These are phyloP conservation scores for Bryoerythrophyllum caledonicum DNA, from an alignment of 225 moss, liverwort and hornwort genomes.

Conservation along the genomic window DNA sequence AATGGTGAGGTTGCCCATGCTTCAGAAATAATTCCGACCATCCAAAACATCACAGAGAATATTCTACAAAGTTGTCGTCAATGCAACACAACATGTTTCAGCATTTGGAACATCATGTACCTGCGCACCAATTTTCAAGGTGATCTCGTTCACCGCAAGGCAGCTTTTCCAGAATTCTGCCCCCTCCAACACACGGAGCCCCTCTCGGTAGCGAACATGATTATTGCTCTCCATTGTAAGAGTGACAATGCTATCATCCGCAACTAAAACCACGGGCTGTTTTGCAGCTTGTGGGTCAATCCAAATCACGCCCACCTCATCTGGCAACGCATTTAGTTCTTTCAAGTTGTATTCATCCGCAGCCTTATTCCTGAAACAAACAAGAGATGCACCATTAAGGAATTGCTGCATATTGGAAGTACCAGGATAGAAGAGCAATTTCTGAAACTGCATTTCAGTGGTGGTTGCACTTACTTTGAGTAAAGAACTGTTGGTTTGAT, in stretches of 20 bases:
- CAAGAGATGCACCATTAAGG: neutral
- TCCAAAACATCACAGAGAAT: too few species aligned
- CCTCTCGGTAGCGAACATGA: slow-evolving; percentile 27
- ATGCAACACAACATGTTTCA: too few species aligned
- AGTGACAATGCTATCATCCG: slow-evolving; percentile 42
- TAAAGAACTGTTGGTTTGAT: slow-evolving; percentile 62
- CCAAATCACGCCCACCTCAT: slow-evolving; percentile 17
- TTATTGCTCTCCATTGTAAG: neutral
- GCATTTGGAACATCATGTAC: slow-evolving; percentile 26
- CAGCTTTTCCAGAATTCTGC: slow-evolving; percentile 48
- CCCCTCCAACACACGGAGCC: slow-evolving; percentile 33
- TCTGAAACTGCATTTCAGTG: neutral
- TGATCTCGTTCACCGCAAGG: slow-evolving; percentile 44
- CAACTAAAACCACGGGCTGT: slow-evolving; percentile 38
- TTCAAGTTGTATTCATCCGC: slow-evolving; percentile 54
- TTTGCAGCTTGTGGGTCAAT: slow-evolving; percentile 7
- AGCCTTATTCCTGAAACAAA: slow-evolving; percentile 47
- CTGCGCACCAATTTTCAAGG: slow-evolving; percentile 71
- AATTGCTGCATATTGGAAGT: neutral
- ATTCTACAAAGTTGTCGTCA: too few species aligned
- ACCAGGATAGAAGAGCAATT: neutral
- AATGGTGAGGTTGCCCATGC: neutral
- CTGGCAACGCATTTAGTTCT: slow-evolving; percentile 51
- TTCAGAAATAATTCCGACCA: too few species aligned
- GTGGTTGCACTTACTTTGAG: slow-evolving; percentile 48